A percentile compares a stretch with the other conserved stretches of the same genome.
phyloP scores from a whole-genome alignment of 2,329 filamentous ascomycete species.

The Ceratocystis huliohia region DNA sequence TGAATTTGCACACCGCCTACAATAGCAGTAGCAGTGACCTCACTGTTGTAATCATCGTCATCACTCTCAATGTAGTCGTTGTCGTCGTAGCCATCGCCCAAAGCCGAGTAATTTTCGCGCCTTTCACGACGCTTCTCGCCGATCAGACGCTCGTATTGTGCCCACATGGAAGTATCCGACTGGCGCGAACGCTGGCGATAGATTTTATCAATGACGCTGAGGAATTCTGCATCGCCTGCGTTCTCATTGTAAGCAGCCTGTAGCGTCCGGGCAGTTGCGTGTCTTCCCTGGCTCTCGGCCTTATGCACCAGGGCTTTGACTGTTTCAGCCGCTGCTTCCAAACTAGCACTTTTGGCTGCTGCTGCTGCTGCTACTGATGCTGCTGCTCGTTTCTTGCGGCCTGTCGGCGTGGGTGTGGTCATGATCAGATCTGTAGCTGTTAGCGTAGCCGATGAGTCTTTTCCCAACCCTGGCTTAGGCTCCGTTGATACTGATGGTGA shows the following conservation, averaged over 20 bases:
- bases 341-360: conserved; percentile 14
- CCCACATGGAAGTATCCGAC: conserved; percentile 39
- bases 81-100: conserved; percentile 2
- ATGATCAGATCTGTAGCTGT: conserved; percentile 13
- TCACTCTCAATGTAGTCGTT: neutral
- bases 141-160: conserved; percentile 40
- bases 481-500: neutral
- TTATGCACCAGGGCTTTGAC: conserved; percentile 47
- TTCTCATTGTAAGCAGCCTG: conserved; percentile 48
- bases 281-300: conserved; percentile 43
- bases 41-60: neutral
- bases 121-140: conserved; percentile 45
- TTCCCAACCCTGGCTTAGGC: conserved; percentile 2
- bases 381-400: conserved; percentile 14
- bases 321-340: conserved; percentile 17
- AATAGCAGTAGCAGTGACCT: neutral
- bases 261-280: conserved; percentile 50
- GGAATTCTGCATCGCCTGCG: conserved; percentile 37
- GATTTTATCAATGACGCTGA: conserved; percentile 45
- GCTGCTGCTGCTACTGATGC: conserved; percentile 21
- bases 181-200: conserved; percentile 48
- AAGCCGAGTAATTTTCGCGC: conserved; percentile 31
- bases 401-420: neutral
- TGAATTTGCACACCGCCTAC: neutral
- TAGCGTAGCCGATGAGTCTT: neutral